Percentiles rank a stretch among this genome's conserved stretches.
These are phyloP conservation scores for Angomonas ambiguus DNA, from an alignment of 208 protist species.

Conservation along the genomic window DNA sequence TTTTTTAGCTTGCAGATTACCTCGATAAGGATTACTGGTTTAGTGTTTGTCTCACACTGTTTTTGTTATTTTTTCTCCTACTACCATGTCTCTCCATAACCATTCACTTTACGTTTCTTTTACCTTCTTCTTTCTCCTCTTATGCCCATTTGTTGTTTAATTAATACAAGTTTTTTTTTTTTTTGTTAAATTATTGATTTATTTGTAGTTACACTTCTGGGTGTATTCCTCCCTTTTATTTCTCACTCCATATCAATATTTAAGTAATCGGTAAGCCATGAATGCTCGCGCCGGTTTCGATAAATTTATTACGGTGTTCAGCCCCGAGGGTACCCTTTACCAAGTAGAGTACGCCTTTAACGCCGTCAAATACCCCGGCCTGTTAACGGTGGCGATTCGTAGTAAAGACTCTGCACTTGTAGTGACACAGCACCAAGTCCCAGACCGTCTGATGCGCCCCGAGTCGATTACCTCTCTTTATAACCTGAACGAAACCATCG, in stretches of 20 bases:
- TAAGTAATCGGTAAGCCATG: constrained; percentile 11
- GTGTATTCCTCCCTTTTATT: not conserved
- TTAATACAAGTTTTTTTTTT: not conserved
- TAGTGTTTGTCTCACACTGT: too few relatives aligned
- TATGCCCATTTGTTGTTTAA: not conserved
- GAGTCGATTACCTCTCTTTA: constrained; percentile 95
- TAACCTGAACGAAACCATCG: constrained; percentile 91
- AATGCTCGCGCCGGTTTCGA: constrained; percentile 94
- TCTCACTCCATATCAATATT: constrained; percentile 9
- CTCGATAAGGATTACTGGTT: too few relatives aligned
- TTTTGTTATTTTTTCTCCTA: not conserved
- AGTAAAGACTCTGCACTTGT: constrained; percentile 93
- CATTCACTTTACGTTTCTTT: too few relatives aligned
- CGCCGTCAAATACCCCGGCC: constrained; percentile 94
- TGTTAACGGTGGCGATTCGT: constrained; percentile 95
- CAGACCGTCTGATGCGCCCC: constrained; percentile 96
- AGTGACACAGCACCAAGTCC: constrained; percentile 97
- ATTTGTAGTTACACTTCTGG: not conserved
- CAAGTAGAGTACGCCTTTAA: constrained; percentile 99
- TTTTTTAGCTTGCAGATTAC: too few relatives aligned
- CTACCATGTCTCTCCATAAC: too few relatives aligned
- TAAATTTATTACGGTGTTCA: constrained; percentile 98
- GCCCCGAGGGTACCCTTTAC: constrained; percentile 97
- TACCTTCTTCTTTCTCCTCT: constrained; percentile 1
- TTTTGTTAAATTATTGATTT: too few relatives aligned